Evolutionary conservation across 352 stramenopile genomes (phyloP).

Genomic region (Phytopythium delawarense): DNA sequence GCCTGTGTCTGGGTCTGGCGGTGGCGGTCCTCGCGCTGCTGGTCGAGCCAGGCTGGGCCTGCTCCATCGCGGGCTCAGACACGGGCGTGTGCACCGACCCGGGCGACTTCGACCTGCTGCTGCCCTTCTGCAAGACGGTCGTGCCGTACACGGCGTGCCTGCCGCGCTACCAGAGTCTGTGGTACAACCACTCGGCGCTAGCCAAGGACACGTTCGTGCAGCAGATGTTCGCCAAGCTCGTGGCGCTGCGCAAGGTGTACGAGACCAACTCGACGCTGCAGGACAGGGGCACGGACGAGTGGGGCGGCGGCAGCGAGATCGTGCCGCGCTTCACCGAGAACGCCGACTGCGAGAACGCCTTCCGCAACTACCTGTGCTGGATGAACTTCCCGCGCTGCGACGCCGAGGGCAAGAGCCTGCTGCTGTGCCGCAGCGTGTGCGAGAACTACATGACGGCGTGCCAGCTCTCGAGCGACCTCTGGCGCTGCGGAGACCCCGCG

Average conservation of each 20-base stretch:
- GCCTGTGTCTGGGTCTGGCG: not conserved
- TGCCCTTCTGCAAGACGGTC: conserved; percentile 69
- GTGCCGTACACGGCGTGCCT: conserved; percentile 74
- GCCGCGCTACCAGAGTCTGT: conserved; percentile 64
- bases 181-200: conserved; percentile 74
- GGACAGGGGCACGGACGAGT: conserved; percentile 65
- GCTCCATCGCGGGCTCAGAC: conserved; percentile 49
- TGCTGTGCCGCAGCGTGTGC: conserved; percentile 87
- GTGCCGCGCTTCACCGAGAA: conserved; percentile 82
- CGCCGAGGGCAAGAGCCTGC: conserved; percentile 66
- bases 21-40: not conserved
- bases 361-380: conserved; percentile 89
- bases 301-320: conserved; percentile 46
- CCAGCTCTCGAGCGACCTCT: conserved; percentile 79
- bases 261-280: conserved; percentile 64
- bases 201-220: conserved; percentile 66
- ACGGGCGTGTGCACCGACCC: conserved; percentile 59
- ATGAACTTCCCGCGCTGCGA: conserved; percentile 91
- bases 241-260: conserved; percentile 50
- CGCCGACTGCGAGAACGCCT: conserved; percentile 88
- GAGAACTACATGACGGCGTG: conserved; percentile 90
- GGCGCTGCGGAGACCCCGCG: conserved; percentile 77
- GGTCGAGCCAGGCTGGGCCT: conserved; percentile 4
- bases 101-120: conserved; percentile 56
- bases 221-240: conserved; percentile 65